Percentiles rank a stretch among this genome's conserved stretches.
Evolutionary conservation across 441 rosid genomes (phyloP).

Genomic region (Croton laevigatus): DNA sequence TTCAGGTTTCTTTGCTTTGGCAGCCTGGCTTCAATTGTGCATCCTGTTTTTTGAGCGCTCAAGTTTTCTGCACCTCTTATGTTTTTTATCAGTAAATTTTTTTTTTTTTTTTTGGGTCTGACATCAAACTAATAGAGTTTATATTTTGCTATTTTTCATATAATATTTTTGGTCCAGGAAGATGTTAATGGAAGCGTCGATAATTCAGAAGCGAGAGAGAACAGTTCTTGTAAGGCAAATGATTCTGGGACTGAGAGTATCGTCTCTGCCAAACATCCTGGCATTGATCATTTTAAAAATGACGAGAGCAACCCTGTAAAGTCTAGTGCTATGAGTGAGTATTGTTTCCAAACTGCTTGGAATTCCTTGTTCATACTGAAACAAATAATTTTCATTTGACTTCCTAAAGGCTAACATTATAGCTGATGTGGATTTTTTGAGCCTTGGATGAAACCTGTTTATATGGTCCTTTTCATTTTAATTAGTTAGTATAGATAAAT

Average conservation of each 20-base stretch:
- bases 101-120: background rate
- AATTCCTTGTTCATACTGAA: background rate
- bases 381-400: background rate
- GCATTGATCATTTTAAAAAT: constrained; percentile 65
- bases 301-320: constrained; percentile 64
- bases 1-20: background rate
- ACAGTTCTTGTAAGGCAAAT: constrained; percentile 26
- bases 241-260: constrained; percentile 19
- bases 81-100: background rate
- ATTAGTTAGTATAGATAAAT: background rate
- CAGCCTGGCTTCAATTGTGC: background rate
- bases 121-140: background rate
- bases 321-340: constrained; percentile 83
- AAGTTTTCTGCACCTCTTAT: background rate
- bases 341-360: background rate
- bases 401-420: background rate
- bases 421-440: background rate
- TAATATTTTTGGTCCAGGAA: constrained; percentile 40
- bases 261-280: constrained; percentile 34
- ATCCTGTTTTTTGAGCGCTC: background rate
- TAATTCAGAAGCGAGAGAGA: constrained; percentile 34
- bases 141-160: constrained; percentile 8
- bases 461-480: background rate
- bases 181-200: constrained; percentile 29
- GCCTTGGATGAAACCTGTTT: background rate